A percentile compares a stretch with the other conserved stretches of the same genome.
Conservation (phyloP, 2,329 filamentous ascomycete species). For the Mollisiaceae sp. region DNA sequence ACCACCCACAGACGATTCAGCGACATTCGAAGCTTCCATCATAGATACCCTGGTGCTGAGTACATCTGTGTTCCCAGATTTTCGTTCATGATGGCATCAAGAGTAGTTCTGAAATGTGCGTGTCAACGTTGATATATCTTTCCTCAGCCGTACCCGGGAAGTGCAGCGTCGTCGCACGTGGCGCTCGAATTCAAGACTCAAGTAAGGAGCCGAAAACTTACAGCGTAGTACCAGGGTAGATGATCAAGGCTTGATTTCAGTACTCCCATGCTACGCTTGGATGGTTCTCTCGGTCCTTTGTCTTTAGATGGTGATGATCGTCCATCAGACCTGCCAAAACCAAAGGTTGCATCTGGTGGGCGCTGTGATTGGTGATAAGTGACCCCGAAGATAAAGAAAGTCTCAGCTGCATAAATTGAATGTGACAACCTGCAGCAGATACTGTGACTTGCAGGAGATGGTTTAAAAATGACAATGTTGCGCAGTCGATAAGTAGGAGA, state of each 20-base stretch:
- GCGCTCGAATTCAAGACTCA: not conserved
- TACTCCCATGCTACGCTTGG: not conserved
- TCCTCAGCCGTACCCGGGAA: not conserved
- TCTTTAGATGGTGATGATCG: not conserved
- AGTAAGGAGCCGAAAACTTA: not conserved
- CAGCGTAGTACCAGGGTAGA: not conserved
- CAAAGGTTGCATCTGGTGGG: too few relatives aligned
- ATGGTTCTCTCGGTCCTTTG: slow-evolving; percentile 5
- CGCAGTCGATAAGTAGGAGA: not conserved
- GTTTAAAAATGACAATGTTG: not conserved
- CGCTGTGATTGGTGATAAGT: too few relatives aligned
- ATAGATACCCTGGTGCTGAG: not conserved
- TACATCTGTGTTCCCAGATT: not conserved
- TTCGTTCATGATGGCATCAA: not conserved
- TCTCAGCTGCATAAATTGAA: not conserved
- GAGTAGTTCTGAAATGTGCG: not conserved
- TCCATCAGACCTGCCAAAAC: not conserved
- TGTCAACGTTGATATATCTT: not conserved
- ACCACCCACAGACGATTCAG: not conserved
- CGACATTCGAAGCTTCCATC: not conserved
- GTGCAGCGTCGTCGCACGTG: not conserved
- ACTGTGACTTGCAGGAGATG: not conserved
- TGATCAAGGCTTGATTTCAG: slow-evolving; percentile 6
- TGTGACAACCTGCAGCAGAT: not conserved
- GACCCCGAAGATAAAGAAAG: not conserved